A percentile compares a stretch with the other conserved stretches of the same genome.
Evolutionary conservation across 441 rosid species (phyloP).

Genomic region (Croton setiger): DNA sequence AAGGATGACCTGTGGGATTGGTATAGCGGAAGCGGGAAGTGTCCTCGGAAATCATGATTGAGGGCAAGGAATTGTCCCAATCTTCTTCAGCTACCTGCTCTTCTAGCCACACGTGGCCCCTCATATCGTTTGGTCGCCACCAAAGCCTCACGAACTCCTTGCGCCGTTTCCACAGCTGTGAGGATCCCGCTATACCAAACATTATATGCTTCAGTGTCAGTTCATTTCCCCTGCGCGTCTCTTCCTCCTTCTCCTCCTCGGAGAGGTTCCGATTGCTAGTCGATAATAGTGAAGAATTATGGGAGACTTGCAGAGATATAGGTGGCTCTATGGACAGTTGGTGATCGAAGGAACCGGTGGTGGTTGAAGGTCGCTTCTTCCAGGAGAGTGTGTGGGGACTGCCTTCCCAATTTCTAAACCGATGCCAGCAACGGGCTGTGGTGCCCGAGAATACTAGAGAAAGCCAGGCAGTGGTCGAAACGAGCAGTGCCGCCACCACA

Average conservation of each 20-base stretch:
- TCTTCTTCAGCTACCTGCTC: slow-evolving; percentile 42
- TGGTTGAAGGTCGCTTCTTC: slow-evolving; percentile 17
- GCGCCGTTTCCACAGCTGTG: slow-evolving; percentile 73
- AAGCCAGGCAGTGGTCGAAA: slow-evolving; percentile 74
- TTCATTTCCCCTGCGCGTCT: slow-evolving; percentile 10
- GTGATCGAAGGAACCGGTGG: background rate
- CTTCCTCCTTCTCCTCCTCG: slow-evolving; percentile 23
- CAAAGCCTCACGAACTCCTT: slow-evolving; percentile 82
- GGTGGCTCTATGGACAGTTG: slow-evolving; percentile 17
- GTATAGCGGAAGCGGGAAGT: slow-evolving; percentile 85
- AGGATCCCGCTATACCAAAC: slow-evolving; percentile 88
- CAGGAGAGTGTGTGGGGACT: slow-evolving; percentile 24
- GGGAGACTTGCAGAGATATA: slow-evolving; percentile 18
- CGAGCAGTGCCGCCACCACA: slow-evolving; percentile 50
- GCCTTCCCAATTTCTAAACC: slow-evolving; percentile 54
- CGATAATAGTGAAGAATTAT: slow-evolving; percentile 8
- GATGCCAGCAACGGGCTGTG: slow-evolving; percentile 49
- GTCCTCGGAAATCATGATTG: slow-evolving; percentile 70
- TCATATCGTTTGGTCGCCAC: slow-evolving; percentile 74
- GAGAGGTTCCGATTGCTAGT: slow-evolving; percentile 41
- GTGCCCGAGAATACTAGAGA: slow-evolving; percentile 73
- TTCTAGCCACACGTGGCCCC: slow-evolving; percentile 88
- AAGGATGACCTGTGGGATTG: slow-evolving; percentile 87
- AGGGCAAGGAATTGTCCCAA: slow-evolving; percentile 61
- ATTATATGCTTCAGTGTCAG: slow-evolving; percentile 50